Evolutionary conservation across 805 yeast species (phyloP).

Genomic region (Clavispora vitiphila): DNA sequence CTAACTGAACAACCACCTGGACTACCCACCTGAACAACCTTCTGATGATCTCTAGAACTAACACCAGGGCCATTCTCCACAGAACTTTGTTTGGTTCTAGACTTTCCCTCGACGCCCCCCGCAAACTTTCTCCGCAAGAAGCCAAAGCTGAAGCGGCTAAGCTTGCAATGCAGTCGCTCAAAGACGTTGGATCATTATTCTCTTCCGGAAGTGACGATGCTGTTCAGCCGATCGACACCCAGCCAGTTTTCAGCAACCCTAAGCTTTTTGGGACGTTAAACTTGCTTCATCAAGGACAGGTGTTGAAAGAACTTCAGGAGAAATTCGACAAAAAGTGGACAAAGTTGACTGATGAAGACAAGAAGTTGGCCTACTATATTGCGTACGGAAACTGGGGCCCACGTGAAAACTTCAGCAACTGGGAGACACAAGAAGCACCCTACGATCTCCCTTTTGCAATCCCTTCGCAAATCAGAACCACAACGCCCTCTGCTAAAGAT

Average conservation of each 20-base stretch:
- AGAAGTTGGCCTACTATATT: conserved; percentile 54
- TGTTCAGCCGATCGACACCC: conserved; percentile 44
- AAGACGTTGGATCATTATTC: conserved; percentile 36
- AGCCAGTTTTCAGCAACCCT: conserved; percentile 38
- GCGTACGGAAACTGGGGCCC: conserved; percentile 72
- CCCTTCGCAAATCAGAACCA: conserved; percentile 30
- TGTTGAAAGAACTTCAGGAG: conserved; percentile 45
- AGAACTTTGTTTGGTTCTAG: background rate
- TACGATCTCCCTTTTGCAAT: conserved; percentile 55
- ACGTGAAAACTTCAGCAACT: conserved; percentile 49
- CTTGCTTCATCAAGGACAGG: conserved; percentile 54
- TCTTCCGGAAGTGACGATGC: conserved; percentile 38
- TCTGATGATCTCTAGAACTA: background rate
- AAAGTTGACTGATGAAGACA: conserved; percentile 42
- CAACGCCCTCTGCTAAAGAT: conserved; percentile 21
- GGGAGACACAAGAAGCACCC: conserved; percentile 43
- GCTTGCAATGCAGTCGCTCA: conserved; percentile 34
- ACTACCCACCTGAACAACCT: too few species aligned
- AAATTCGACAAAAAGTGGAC: conserved; percentile 55
- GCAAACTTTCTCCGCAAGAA: conserved; percentile 13
- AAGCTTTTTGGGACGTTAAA: conserved; percentile 25
- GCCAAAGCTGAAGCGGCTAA: conserved; percentile 31
- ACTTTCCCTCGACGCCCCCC: background rate
- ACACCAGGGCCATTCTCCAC: background rate
- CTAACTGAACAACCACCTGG: background rate